Evolutionary conservation across 768 basidiomycete species (phyloP), one percentile per base, ranked within the genome.

Genomic region (Xanthoconium stramineum): DNA sequence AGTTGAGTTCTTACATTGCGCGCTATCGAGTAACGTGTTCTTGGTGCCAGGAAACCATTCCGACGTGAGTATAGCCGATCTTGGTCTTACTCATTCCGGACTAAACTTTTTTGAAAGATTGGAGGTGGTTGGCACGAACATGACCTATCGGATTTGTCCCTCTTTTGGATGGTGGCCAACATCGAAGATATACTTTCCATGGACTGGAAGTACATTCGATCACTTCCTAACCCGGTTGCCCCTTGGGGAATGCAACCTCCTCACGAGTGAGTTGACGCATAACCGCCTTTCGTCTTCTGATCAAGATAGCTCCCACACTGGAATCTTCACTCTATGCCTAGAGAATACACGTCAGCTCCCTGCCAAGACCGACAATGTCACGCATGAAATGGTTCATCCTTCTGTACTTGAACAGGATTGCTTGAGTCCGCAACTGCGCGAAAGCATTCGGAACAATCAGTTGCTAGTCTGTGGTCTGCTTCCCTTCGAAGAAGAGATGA

Each of bases 61-160:
- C 15, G 66, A 65, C 47, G 61, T 57, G 35, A 57, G 53, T 47
- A 38, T 19, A 45, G 9, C 28, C 17, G 20, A 10, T 50, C 28
- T 36, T 17, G n/a, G 15, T 17, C 49, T 30, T 12, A 2, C 15
- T 56, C 28, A 29, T 38, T 13, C 57, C 39, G 58, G 19, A 59
- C 28, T 9, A 6, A 35, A 14, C 43, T 48, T 6, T 3, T 10
- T 40, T 38, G 39, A 28, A 48, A 89, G 88, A 79, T 86, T 45
- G 87, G 87, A 15, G 88, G 88, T 32, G 88, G 88, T 38, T 89
- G 82, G 68, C 65, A 75, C 32, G 74, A 81, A 42, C 88, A 88
- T 65, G 88, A 90, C 61, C 68, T 90, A 32, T 78, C 88, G 0
- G 85, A 88, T 62, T 45, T 89, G 28, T 78, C 83, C 13, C 71